phyloP scores from a whole-genome alignment of 164 flowering plant genomes.

The Euptelea pleiosperma region DNA sequence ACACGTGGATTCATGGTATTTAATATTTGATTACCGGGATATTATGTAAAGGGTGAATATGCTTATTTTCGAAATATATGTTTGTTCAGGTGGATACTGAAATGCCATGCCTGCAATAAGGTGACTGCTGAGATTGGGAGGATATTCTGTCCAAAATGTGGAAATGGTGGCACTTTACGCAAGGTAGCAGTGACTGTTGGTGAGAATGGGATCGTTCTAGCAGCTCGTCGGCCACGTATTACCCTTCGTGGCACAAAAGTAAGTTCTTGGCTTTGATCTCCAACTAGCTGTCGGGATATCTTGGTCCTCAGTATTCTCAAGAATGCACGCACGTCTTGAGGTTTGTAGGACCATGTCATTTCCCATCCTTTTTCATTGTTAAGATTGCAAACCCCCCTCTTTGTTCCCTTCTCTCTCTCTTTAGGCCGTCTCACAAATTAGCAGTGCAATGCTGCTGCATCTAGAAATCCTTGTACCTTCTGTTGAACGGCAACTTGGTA shows the following conservation, averaged over 20 bases:
- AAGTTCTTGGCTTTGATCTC: too few species aligned
- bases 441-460: too few species aligned
- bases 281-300: too few species aligned
- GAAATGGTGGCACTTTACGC: constrained; percentile 93
- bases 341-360: too few species aligned
- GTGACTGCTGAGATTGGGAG: constrained; percentile 85
- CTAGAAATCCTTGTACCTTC: too few species aligned
- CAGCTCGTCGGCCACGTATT: constrained; percentile 66
- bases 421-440: too few species aligned
- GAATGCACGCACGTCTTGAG: too few species aligned
- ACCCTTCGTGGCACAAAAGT: constrained; percentile 88
- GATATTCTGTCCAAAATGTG: constrained; percentile 94
- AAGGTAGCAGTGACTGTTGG: constrained; percentile 88
- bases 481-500: too few species aligned
- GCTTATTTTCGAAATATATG: neutral
- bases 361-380: too few species aligned
- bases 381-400: too few species aligned
- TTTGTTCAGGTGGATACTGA: constrained; percentile 74
- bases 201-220: constrained; percentile 74
- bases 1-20: neutral
- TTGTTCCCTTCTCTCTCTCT: too few species aligned
- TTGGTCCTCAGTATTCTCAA: too few species aligned
- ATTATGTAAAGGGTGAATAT: neutral
- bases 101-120: constrained; percentile 91
- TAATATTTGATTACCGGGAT: neutral